Conservation (phyloP, 768 basidiomycete genomes). For the Lentinula lateritia region DNA sequence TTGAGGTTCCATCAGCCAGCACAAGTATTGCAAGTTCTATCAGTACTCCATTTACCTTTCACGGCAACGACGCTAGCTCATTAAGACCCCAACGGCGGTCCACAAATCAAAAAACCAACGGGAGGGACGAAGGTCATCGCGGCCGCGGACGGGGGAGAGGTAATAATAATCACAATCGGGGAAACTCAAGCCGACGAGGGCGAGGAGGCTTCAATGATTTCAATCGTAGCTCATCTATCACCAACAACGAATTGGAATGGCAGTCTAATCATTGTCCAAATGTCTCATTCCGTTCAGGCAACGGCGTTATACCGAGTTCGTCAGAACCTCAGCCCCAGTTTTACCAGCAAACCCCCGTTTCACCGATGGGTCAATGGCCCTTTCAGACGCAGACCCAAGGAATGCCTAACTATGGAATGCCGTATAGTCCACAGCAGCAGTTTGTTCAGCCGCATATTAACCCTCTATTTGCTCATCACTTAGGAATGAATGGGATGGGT, state of each 20-base stretch:
- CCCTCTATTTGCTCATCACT: constrained; percentile 66
- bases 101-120: constrained; percentile 19
- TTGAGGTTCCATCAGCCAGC: constrained; percentile 22
- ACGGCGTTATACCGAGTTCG: not conserved
- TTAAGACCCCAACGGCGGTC: constrained; percentile 4
- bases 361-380: constrained; percentile 3
- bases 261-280: not conserved
- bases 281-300: not conserved
- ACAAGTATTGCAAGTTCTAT: not conserved
- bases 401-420: not conserved
- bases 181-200: not conserved
- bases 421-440: constrained; percentile 10
- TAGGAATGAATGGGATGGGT: constrained; percentile 42
- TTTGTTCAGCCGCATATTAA: constrained; percentile 80
- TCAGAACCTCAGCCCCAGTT: not conserved
- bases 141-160: constrained; percentile 25
- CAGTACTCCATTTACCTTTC: not conserved
- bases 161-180: constrained; percentile 9
- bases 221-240: not conserved
- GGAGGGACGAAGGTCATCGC: constrained; percentile 13
- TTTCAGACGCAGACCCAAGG: not conserved
- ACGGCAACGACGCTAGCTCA: not conserved
- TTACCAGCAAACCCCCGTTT: not conserved
- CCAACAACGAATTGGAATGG: not conserved
- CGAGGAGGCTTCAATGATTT: not conserved